These are phyloP conservation scores for Flaveria brownii DNA, from an alignment of 129 eudicot species.

Conservation along the genomic window DNA sequence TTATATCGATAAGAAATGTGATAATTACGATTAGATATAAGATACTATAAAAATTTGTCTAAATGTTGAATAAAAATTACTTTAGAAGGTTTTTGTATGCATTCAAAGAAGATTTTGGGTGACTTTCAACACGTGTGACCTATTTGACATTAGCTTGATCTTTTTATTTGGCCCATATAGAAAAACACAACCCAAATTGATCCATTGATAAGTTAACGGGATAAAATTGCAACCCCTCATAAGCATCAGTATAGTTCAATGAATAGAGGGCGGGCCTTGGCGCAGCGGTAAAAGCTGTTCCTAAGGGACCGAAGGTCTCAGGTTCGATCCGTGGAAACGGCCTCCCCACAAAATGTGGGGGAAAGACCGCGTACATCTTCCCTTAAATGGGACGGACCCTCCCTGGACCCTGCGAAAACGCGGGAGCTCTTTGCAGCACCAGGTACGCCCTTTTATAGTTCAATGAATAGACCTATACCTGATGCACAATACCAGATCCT, in stretches of 20 bases:
- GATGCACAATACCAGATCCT: constrained; percentile 99
- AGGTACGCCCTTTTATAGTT: too few species aligned
- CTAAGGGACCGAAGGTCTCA: too few species aligned
- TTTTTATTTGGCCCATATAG: not conserved
- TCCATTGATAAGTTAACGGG: not conserved
- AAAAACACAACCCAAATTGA: constrained; percentile 1
- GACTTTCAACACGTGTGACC: not conserved
- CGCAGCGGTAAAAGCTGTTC: too few species aligned
- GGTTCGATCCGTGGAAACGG: too few species aligned
- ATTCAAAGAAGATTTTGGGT: not conserved
- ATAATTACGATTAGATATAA: not conserved
- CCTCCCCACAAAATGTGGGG: too few species aligned
- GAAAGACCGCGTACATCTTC: too few species aligned
- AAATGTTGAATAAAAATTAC: too few species aligned
- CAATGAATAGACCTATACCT: constrained; percentile 46
- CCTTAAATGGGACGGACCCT: too few species aligned
- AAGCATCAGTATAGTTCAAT: constrained; percentile 10
- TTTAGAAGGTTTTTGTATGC: not conserved
- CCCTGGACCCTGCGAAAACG: too few species aligned
- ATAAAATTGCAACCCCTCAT: not conserved
- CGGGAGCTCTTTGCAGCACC: too few species aligned
- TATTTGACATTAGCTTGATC: not conserved
- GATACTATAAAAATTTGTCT: not conserved
- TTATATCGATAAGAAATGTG: not conserved
- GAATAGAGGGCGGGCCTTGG: too few species aligned